Evolutionary conservation across 176 grass and related monocot genomes (phyloP), one percentile per base, ranked within the genome.

Genomic region (Metroxylon sagu): DNA sequence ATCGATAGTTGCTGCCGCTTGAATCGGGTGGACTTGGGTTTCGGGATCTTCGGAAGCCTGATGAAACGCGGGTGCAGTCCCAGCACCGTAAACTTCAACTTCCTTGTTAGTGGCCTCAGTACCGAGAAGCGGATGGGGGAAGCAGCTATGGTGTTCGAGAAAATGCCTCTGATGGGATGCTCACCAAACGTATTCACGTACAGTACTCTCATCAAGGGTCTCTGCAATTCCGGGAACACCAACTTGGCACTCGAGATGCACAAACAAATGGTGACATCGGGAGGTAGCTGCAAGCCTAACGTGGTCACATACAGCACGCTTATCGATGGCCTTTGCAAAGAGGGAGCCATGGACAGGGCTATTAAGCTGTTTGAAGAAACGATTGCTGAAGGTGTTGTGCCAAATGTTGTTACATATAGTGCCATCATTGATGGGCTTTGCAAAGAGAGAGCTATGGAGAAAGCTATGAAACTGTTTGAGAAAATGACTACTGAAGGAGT

Each of bases 101-200:
- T 2, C 19, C 18, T 85, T 6, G 39, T 85, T n/a, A 56, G 16
- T 10, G 68, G 52, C 3, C 16, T 81, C 10, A 70, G 70, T 7
- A 1, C 18, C 3, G 23, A 35, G 19, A 71, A 70, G 29, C 71
- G 19, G 23, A 29, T 57, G 0, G 26, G 60, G 52, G 69, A 74
- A 14, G 5, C 57, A 29, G 48, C 52, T 8, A 19, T 67, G 14
- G 17, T 80, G 49, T 26, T 71, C 16, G 59, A 67, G 18, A 80
- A 30, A 53, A 79, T 76, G 76, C 66, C 66, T 29, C 21, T 71
- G 54, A 14, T 79, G 16, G 65, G 71, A 8, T 71, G 69, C 31
- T 6, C 28, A 8, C 81, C 64, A 18, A 0, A 62, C 57, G 17
- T 39, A 1, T 0, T 71, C 26, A 50, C 50, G 0, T 74, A 83